phyloP scores from a whole-genome alignment of 1,284 basidiomycete species.

The Rhizopogon parksii region DNA sequence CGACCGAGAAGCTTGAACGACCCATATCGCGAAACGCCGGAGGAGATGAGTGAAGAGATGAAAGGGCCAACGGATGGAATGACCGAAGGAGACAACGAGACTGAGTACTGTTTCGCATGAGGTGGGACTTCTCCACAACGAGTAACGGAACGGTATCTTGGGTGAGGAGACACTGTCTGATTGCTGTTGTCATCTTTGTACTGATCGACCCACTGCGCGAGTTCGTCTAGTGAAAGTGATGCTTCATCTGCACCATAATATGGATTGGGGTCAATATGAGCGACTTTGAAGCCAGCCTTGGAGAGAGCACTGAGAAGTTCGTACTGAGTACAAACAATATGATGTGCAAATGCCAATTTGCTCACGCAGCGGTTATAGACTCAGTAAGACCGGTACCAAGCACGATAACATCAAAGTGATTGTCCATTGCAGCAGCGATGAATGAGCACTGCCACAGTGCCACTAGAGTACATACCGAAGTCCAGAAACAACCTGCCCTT shows the following conservation, averaged over 20 bases:
- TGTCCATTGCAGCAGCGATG: conserved; percentile 18
- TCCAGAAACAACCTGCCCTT: conserved; percentile 21
- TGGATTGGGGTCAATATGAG: conserved; percentile 79
- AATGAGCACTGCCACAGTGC: too few species aligned
- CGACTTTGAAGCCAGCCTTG: conserved; percentile 79
- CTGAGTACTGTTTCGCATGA: conserved; percentile 72
- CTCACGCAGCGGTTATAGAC: conserved; percentile 87
- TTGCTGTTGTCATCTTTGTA: conserved; percentile 22
- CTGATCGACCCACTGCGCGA: conserved; percentile 59
- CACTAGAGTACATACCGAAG: too few species aligned
- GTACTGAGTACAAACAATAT: conserved; percentile 17
- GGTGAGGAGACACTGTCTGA: conserved; percentile 1
- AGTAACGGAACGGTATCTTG: conserved; percentile 35
- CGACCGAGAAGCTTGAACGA: conserved; percentile 84
- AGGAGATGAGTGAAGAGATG: conserved; percentile 75
- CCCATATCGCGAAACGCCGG: conserved; percentile 87
- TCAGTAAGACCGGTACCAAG: conserved; percentile 84
- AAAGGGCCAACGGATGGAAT: conserved; percentile 77
- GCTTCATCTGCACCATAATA: conserved; percentile 87
- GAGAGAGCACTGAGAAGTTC: conserved; percentile 64
- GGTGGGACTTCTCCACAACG: conserved; percentile 38
- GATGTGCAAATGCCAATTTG: background rate
- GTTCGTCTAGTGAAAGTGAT: conserved; percentile 75
- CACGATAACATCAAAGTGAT: conserved; percentile 73
- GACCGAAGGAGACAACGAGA: conserved; percentile 79